phyloP scores from a whole-genome alignment of 495 filamentous ascomycete species.

The Neurospora sp. region DNA sequence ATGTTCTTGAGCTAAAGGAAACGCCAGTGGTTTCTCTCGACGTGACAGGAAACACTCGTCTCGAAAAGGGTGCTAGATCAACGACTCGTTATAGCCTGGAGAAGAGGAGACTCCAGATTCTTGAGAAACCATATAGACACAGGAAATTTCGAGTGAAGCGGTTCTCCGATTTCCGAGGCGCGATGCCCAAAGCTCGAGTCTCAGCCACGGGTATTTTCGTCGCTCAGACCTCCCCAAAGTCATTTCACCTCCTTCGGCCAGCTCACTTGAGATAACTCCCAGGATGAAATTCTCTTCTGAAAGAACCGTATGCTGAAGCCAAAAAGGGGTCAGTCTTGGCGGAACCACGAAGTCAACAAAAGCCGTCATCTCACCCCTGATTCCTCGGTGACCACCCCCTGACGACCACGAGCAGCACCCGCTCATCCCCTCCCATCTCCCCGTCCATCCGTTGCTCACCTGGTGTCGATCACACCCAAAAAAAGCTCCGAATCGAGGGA shows the following conservation, averaged over 20 bases:
- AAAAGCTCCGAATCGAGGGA: background rate
- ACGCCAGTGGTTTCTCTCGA: background rate
- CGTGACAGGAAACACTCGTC: background rate
- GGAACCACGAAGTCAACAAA: background rate
- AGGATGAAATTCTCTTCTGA: background rate
- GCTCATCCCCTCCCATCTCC: background rate
- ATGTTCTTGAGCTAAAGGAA: background rate
- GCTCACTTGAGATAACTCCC: background rate
- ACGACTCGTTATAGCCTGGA: background rate
- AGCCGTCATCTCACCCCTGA: background rate
- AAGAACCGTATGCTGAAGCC: background rate
- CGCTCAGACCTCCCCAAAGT: background rate
- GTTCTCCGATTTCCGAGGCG: background rate
- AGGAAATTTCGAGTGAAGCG: background rate
- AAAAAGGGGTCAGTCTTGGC: background rate
- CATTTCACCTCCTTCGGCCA: background rate
- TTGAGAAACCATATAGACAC: background rate
- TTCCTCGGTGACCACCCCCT: background rate
- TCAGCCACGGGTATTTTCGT: background rate
- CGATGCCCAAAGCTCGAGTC: background rate
- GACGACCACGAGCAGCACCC: background rate
- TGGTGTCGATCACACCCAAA: background rate
- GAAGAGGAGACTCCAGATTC: background rate
- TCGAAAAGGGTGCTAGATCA: background rate
- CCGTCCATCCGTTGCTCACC: background rate